Conservation (phyloP, 2,329 filamentous ascomycete species). For the Neonectria coccinea region DNA sequence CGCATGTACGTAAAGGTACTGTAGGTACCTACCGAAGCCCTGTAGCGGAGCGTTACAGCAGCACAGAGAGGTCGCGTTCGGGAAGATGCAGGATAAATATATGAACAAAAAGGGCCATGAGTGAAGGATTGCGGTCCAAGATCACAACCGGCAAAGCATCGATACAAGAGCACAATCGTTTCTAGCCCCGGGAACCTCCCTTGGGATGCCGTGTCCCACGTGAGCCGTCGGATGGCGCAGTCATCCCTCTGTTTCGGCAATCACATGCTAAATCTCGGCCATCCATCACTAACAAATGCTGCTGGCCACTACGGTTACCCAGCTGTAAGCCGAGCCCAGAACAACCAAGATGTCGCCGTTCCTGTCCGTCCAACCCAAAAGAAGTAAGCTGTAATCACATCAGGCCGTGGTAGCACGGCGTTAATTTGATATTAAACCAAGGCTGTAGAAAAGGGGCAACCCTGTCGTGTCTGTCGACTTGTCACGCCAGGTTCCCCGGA, state of each 20-base stretch:
- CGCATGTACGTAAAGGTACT: constrained; percentile 13
- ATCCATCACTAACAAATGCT: not conserved
- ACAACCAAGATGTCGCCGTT: not conserved
- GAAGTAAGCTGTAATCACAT: not conserved
- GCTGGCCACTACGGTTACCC: not conserved
- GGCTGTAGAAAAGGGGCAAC: not conserved
- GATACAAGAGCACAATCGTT: constrained; percentile 2
- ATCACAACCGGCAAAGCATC: not conserved
- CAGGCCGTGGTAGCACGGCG: not conserved
- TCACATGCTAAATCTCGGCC: constrained; percentile 44
- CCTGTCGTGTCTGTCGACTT: not conserved
- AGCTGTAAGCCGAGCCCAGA: not conserved
- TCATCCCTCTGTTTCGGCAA: constrained; percentile 35
- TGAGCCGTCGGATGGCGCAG: constrained; percentile 39
- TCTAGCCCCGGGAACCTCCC: constrained; percentile 6
- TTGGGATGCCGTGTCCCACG: constrained; percentile 33
- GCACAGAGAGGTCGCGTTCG: no score
- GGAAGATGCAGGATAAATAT: not conserved
- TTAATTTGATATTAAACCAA: not conserved
- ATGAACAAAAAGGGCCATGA: not conserved
- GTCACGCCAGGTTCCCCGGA: constrained; percentile 14
- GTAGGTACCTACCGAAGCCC: constrained; percentile 14
- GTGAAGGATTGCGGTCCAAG: not conserved
- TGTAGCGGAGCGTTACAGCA: not conserved
- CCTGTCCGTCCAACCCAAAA: not conserved